Conservation (phyloP, 345 rosid genomes). For the Syzygium grande region DNA sequence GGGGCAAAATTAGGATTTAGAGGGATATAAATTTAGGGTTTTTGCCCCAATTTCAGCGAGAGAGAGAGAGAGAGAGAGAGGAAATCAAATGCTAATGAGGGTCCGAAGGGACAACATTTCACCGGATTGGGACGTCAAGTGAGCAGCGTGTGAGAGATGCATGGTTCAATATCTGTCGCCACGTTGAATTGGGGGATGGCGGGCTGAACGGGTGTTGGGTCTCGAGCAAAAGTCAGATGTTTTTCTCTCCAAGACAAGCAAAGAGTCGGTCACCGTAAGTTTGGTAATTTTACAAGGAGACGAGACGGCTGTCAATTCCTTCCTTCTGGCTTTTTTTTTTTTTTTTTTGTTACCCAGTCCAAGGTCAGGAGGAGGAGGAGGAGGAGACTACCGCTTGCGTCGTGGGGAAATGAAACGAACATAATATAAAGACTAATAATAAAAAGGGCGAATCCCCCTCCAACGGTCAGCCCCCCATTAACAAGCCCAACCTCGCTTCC, state of each 20-base stretch:
- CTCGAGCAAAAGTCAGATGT: too few species aligned
- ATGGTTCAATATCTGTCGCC: background rate
- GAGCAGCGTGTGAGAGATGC: background rate
- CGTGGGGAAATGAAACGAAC: background rate
- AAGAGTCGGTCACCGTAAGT: background rate
- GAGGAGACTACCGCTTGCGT: too few species aligned
- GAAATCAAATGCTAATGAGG: background rate
- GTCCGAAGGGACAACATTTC: accelerated
- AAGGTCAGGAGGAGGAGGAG: too few species aligned
- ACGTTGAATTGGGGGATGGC: background rate
- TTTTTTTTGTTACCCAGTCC: too few species aligned
- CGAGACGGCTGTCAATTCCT: too few species aligned
- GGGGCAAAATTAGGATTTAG: background rate
- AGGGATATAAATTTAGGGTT: background rate
- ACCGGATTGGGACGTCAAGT: background rate
- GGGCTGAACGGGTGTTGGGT: background rate
- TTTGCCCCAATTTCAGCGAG: background rate
- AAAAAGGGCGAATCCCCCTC: background rate
- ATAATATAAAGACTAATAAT: background rate
- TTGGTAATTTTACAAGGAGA: too few species aligned
- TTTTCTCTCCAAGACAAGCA: background rate
- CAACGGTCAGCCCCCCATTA: background rate
- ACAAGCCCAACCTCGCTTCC: background rate
- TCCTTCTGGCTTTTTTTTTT: too few species aligned
- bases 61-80: background rate